Base-by-base conservation (phyloP, 306 rosid species). In the Carpinus fangiana region DNA sequence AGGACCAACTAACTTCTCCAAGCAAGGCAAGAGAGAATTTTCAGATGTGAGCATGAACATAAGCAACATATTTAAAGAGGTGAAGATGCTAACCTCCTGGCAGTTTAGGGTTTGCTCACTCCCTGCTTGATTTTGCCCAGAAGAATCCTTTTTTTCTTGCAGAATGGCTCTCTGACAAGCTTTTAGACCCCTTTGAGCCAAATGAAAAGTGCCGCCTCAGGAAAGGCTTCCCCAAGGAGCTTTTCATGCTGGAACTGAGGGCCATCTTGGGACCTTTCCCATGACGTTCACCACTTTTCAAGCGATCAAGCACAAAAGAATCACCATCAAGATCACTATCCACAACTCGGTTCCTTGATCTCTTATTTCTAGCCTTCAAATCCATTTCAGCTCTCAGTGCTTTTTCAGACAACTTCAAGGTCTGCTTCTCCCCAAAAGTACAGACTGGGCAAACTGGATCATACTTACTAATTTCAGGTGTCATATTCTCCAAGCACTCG, bases 361-460 rank as follows among this genome's bases (percentile, higher is more conserved):
- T 88, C 87, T 84, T 89, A 77, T 75, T 87, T 82, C 81, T 84
- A 74, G 90, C 89, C 88, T 86, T 92, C 84, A 87, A 79, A 52
- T 89, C 92, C 85, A 90, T 84, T 84, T 89, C 97, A 59, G 93
- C 93, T 80, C 87, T 94, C 81, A 90, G 74, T 20, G 92, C 90
- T 56, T 88, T 90, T 82, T 88, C 97, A 13, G 90, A 92, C 77
- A 94, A 66, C 82, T 86, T 85, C 8, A 67, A 85, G 72, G 90
- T 85, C 65, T 90, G 91, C 77, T 88, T 89, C 88, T 94, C 95
- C 72, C 97, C 97, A 23, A 83, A 85, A 70, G 93, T 87, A 82
- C 98, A 94, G 73, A 94, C 78, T 0, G 96, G 97, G 81, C 98
- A 94, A 82, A 83, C 82, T 11, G 98, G 98, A 76, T 94, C 98